Evolutionary conservation across 805 yeast species (phyloP).

Genomic region (Wickerhamiella allomyrinae): DNA sequence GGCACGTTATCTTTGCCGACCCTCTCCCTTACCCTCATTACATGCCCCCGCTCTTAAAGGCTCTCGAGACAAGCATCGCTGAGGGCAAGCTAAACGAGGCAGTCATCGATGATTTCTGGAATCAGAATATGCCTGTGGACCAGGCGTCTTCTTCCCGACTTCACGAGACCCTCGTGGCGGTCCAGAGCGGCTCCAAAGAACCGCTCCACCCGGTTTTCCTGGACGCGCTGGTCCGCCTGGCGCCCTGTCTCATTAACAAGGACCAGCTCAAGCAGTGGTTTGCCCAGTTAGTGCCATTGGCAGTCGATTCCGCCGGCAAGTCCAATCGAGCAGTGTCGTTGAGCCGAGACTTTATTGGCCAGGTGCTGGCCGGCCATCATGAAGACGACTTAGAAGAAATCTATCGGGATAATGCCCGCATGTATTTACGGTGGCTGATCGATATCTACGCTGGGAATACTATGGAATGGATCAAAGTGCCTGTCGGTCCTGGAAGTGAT

Average conservation of each 20-base stretch:
- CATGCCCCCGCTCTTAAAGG: slow-evolving; percentile 11
- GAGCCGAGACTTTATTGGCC: slow-evolving; percentile 22
- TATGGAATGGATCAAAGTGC: slow-evolving; percentile 21
- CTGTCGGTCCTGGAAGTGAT: slow-evolving; percentile 19
- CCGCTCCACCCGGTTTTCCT: slow-evolving; percentile 18
- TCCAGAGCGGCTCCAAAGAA: slow-evolving; percentile 15
- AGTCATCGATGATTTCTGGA: slow-evolving; percentile 11
- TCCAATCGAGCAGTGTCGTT: slow-evolving; percentile 27
- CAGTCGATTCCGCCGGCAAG: slow-evolving; percentile 46
- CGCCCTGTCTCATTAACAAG: slow-evolving; percentile 20
- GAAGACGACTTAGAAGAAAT: slow-evolving; percentile 12
- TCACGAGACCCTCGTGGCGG: slow-evolving; percentile 24
- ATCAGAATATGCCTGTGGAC: slow-evolving; percentile 13
- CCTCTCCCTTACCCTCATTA: too few species aligned
- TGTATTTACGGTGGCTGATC: slow-evolving; percentile 16
- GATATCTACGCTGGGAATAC: slow-evolving; percentile 16
- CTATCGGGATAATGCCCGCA: slow-evolving; percentile 14
- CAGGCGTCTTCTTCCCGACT: slow-evolving; percentile 19
- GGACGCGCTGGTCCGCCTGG: slow-evolving; percentile 20
- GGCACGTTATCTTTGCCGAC: too few species aligned
- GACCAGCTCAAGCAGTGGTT: slow-evolving; percentile 34
- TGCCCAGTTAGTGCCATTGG: slow-evolving; percentile 33
- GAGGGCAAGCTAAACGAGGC: slow-evolving; percentile 8
- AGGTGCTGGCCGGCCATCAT: slow-evolving; percentile 18
- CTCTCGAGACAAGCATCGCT: slow-evolving; percentile 13